Base-by-base conservation (phyloP, 345 rosid species). In the Leavenworthia alabamica region DNA sequence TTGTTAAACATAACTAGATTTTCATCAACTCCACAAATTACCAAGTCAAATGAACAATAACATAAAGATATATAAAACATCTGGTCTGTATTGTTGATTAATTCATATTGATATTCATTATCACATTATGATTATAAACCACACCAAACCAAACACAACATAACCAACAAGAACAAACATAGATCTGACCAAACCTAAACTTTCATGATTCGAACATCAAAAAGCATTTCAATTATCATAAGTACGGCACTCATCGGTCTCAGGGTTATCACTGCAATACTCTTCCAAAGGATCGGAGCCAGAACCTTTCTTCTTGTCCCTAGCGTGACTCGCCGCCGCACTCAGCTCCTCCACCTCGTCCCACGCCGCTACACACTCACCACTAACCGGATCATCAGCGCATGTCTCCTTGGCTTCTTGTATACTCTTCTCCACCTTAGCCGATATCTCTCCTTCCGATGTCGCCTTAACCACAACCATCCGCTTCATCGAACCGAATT, bases 301-400 rank as follows among this genome's bases (percentile, higher is more conserved):
- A 60, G 74, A 64, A 9, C 68, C 80, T 69, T 89, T 93, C 80
- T 79, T 66, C 96, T 66, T 84, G 75, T 85, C 99, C 62, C 89
- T 72, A 0, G 91, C 94, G 60, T 93, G 97, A 81, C 99, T 87
- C 3, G 90, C 97, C 5, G 96, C 99, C 7, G 99, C 99, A 59
- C 97, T 93, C 71, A 93, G 82, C 87, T 93, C 99, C 81, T 93
- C 97, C 71, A 93, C 99, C 77, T 89, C 97, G 63, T 93, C 99
- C 99, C 99, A 93, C 28, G 99, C 97, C 12, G 99, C 97, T 46
- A 77, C 95, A 60, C 97, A 93, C 81, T 89, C 99, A 0, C 94
- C 97, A 74, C 97, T 93, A 28, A 69, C 84, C 4, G 99, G 94
- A 71, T 93, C 82, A 7, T 59, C 89, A 0, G 86, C 60, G 78